Evolutionary conservation across 768 basidiomycete genomes (phyloP).

Genomic region (Amanita polypyramis): DNA sequence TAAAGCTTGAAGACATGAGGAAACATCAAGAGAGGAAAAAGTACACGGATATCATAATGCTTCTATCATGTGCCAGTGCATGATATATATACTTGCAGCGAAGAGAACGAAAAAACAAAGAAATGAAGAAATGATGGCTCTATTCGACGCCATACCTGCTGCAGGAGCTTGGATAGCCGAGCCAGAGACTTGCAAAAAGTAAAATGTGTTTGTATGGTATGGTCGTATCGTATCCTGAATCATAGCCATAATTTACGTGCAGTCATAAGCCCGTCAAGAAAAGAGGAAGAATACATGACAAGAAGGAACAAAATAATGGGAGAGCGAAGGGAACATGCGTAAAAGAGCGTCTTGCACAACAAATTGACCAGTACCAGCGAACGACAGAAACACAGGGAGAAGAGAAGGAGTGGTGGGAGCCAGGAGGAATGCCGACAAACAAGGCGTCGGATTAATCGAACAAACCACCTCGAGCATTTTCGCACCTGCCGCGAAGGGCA

Average conservation of each 20-base stretch:
- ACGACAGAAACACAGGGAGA: not conserved
- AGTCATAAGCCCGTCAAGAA: conserved; percentile 1
- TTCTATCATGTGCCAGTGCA: too few species aligned
- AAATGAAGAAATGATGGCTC: too few species aligned
- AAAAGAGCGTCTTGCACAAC: not conserved
- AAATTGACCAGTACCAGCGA: not conserved
- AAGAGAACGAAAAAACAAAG: too few species aligned
- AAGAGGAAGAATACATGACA: not conserved
- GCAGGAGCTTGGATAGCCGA: too few species aligned
- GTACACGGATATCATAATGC: too few species aligned
- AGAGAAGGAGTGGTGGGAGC: not conserved
- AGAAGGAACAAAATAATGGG: conserved; percentile 1
- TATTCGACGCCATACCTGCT: too few species aligned
- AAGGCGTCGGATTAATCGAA: too few species aligned
- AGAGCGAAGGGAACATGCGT: too few species aligned
- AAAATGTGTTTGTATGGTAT: not conserved
- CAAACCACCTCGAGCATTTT: not conserved
- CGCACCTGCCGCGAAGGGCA: not conserved
- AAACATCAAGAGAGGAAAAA: too few species aligned
- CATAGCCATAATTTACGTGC: conserved; percentile 6
- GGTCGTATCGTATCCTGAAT: conserved; percentile 2
- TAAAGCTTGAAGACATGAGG: too few species aligned
- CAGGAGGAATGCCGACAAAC: not conserved
- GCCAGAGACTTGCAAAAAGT: too few species aligned
- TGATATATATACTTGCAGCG: too few species aligned